Evolutionary conservation across 140 eudicot genomes (phyloP), one percentile per base, ranked within the genome.

Genomic region (Cichorium intybus): DNA sequence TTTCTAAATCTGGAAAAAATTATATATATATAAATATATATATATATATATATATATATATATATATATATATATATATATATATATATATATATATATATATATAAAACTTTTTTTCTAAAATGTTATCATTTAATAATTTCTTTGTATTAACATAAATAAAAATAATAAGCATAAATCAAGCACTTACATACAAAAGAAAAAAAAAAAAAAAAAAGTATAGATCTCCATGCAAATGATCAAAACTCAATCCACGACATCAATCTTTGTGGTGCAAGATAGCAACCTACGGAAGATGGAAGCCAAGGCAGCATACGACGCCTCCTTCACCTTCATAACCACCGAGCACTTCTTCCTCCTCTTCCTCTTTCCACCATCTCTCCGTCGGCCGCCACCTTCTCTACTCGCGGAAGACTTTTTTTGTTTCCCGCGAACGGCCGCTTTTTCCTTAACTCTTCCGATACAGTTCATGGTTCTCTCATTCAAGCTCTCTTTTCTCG

Each of bases 261-360:
- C 95, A 69, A 89, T 69, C 72, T 84, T 84, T 54, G 89, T 80
- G 48, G 95, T 84, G 75, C 97, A 90, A 29, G 82, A 79, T 24
- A 87, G 61, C 87, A 90, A 63, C 84, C 87, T 77, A 70, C 93
- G 84, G 46, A 90, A 79, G 23, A 90, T 56, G 2, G 82, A 64
- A 12, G 62, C 59, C 63, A 90, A 60, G 9, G 90, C 83, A 26
- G 83, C 77, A 56, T 81, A 81, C 2, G 95, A 71, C 2, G 70
- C 72, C 57, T 78, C 83, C 77, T 84, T 83, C 3, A 76, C 89
- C 84, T 64, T 79, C 69, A 74, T 66, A 68, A 77, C 62, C 50
- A 68, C 69, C 16, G 58, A 35, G 29, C 85, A 72, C 34, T 72
- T 81, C 77, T 48, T 79, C 73, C 72, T n/a, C 41, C 82, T 70